Evolutionary conservation across 2,329 filamentous ascomycete genomes (phyloP).

Genomic region (Ophiostoma fasciatum): DNA sequence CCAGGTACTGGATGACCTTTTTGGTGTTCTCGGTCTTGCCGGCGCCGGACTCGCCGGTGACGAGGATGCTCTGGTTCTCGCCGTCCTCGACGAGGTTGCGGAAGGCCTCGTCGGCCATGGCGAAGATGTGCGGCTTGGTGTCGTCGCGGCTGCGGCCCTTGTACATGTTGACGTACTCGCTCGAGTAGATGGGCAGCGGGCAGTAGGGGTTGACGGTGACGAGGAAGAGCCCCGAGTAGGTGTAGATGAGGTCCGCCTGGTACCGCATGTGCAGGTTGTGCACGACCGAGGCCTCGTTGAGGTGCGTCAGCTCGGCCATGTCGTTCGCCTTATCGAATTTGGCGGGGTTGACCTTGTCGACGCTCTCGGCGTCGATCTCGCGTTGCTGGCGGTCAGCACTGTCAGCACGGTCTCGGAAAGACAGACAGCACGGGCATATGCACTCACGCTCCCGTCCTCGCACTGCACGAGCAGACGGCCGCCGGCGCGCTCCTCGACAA

Average conservation of each 20-base stretch:
- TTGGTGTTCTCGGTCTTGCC: slow-evolving; percentile 99
- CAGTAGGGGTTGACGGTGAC: slow-evolving; percentile 97
- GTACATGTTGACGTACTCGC: slow-evolving; percentile 98
- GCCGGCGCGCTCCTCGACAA: slow-evolving; percentile 63
- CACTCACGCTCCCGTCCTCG: slow-evolving; percentile 71
- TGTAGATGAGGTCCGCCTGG: slow-evolving; percentile 92
- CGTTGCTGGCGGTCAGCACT: slow-evolving; percentile 50
- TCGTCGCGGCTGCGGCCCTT: slow-evolving; percentile 82
- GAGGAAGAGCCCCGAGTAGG: slow-evolving; percentile 91
- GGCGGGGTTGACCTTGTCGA: slow-evolving; percentile 97
- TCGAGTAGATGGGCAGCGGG: slow-evolving; percentile 82
- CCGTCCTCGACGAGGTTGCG: slow-evolving; percentile 91
- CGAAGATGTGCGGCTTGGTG: slow-evolving; percentile 92
- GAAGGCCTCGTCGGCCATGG: slow-evolving; percentile 94
- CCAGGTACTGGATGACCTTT: slow-evolving; percentile 97
- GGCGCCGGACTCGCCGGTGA: slow-evolving; percentile 94
- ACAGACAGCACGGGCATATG: too few relatives aligned
- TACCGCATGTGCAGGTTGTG: slow-evolving; percentile 94
- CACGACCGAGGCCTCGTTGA: slow-evolving; percentile 95
- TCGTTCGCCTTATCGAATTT: slow-evolving; percentile 99
- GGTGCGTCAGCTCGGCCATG: slow-evolving; percentile 95
- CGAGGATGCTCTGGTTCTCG: slow-evolving; percentile 90
- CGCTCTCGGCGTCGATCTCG: slow-evolving; percentile 69
- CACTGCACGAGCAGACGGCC: slow-evolving; percentile 73
- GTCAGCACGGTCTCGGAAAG: too few relatives aligned